phyloP scores from a whole-genome alignment of 495 filamentous ascomycete genomes.

The Xylaria acuta region DNA sequence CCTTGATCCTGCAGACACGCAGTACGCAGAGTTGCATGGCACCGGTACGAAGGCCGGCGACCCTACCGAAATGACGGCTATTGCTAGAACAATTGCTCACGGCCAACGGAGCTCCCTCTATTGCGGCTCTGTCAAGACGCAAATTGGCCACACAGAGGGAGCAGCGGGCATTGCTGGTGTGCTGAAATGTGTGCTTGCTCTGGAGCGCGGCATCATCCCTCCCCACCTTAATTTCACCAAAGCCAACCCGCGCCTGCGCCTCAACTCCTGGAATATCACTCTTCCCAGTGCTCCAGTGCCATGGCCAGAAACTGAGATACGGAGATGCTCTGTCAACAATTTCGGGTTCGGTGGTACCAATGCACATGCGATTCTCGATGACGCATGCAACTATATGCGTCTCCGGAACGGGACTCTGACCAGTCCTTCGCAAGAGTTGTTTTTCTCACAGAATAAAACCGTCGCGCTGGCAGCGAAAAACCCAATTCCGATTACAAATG shows the following conservation, averaged over 20 bases:
- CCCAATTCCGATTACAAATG: not conserved
- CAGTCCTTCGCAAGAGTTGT: slow-evolving; percentile 1
- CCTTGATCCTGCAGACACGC: slow-evolving; percentile 37
- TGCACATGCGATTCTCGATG: slow-evolving; percentile 57
- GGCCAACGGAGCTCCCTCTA: not conserved
- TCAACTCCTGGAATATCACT: slow-evolving; percentile 15
- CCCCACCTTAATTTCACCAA: slow-evolving; percentile 47
- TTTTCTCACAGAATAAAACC: not conserved
- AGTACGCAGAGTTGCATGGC: slow-evolving; percentile 51
- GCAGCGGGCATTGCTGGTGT: slow-evolving; percentile 54
- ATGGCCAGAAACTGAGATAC: slow-evolving; percentile 35
- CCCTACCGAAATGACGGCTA: slow-evolving; percentile 43
- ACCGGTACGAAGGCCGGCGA: slow-evolving; percentile 57
- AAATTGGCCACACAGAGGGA: slow-evolving; percentile 58
- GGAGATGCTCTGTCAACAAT: slow-evolving; percentile 52
- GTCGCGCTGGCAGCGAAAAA: not conserved
- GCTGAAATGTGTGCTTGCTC: slow-evolving; percentile 54
- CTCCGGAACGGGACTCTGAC: slow-evolving; percentile 2
- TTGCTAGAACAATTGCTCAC: slow-evolving; percentile 1
- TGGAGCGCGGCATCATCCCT: slow-evolving; percentile 50
- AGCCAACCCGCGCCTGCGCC: slow-evolving; percentile 46
- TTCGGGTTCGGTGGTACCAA: slow-evolving; percentile 62
- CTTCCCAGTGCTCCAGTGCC: slow-evolving; percentile 23
- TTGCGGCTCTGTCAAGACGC: slow-evolving; percentile 57
- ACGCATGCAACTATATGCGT: slow-evolving; percentile 27